Base-by-base conservation (phyloP, 2,329 filamentous ascomycete species). In the Ophiostoma ulmi region DNA sequence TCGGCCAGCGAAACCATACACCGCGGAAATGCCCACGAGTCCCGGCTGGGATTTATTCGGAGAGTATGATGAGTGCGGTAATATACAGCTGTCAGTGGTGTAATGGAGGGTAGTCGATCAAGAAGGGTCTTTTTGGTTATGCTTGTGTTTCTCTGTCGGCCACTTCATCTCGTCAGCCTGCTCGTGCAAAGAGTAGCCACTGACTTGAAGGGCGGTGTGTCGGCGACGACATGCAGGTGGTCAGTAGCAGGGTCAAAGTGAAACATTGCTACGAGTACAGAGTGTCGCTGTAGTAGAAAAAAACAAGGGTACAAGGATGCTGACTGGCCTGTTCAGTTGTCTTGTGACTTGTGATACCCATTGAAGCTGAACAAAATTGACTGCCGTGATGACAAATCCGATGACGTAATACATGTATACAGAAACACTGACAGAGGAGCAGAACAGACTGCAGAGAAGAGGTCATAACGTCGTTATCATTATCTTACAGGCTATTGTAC, bases 1-100 rank as follows among this genome's bases (percentile, higher is more conserved):
- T 67, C 55, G 67, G 20, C 22, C 26, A 58, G 58, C 44, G 67
- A 69, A 69, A 69, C 71, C 69, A 70, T 67, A 63, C 71, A 72
- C 5, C 13, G 13, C 38, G 70, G 68, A 71, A 55, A 48, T 55
- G 22, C 52, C 63, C 70, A 70, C 70, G 55, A 65, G 61, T 55
- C 8, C 1, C 63, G 63, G 35, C 63, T 39, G 10, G 8, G 4
- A 7, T 20, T 2, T 5, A 17, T 7, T 48, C 3, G 14, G n/a
- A n/a, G 52, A 58, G 52, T 26, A 22, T 14, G n/a, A 48, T 10
- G 10, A 41, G 31, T 31, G 31, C 31, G 31, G 31, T 31, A 31
- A 31, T 31, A 31, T 31, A 31, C 31, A 31, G 2, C n/a, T 58
- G 5, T 3, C n/a, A 58, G n/a, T 22, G 7, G n/a, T 22, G 7